A percentile compares a stretch with the other conserved stretches of the same genome.
These are phyloP conservation scores for Botrytis aclada DNA, from an alignment of 2,329 filamentous ascomycete genomes.

Conservation along the genomic window DNA sequence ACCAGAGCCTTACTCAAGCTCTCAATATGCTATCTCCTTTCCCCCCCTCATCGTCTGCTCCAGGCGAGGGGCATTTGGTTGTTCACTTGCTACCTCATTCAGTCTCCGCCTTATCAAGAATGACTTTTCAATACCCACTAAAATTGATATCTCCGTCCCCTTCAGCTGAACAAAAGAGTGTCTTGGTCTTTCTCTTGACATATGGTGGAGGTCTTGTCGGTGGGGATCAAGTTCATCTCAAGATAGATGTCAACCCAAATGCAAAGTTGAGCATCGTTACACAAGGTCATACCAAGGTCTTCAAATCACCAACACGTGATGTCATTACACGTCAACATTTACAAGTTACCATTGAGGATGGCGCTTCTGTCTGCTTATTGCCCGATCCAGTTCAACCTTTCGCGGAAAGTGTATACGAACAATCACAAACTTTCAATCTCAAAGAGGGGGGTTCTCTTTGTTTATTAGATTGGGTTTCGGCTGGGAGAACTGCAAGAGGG, in stretches of 20 bases:
- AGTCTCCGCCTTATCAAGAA: conserved; percentile 66
- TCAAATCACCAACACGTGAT: conserved; percentile 66
- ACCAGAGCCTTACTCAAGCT: not conserved
- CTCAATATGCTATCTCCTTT: conserved; percentile 35
- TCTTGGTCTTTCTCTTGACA: conserved; percentile 84
- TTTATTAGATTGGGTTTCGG: conserved; percentile 90
- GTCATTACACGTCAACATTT: conserved; percentile 58
- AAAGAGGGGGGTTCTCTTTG: conserved; percentile 62
- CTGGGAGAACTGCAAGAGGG: conserved; percentile 78
- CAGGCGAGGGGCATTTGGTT: conserved; percentile 76
- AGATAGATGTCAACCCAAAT: conserved; percentile 58
- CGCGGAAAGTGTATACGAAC: conserved; percentile 76
- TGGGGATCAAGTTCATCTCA: conserved; percentile 76
- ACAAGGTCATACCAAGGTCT: conserved; percentile 90
- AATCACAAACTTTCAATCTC: conserved; percentile 73
- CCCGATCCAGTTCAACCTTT: conserved; percentile 96
- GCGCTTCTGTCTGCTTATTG: conserved; percentile 61
- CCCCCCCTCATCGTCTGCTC: conserved; percentile 65
- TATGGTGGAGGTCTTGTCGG: conserved; percentile 93
- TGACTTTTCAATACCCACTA: conserved; percentile 90
- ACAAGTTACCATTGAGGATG: conserved; percentile 48
- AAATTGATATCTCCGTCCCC: conserved; percentile 85
- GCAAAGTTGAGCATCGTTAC: conserved; percentile 67
- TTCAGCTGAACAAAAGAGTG: conserved; percentile 59
- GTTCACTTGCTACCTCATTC: conserved; percentile 69